Evolutionary conservation across 345 rosid genomes (phyloP).

Genomic region (Angophora floribunda): DNA sequence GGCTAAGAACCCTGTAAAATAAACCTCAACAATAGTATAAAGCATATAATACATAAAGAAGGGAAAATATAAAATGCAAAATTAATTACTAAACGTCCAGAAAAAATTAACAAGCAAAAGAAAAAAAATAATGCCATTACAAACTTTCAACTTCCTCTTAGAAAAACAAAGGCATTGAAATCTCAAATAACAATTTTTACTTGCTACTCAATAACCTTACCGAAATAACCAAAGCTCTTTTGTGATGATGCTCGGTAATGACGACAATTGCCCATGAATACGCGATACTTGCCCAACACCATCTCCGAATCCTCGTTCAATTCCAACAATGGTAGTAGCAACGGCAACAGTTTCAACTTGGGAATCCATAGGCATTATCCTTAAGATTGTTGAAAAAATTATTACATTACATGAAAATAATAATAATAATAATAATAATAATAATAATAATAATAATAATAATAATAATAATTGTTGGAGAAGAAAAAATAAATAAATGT

Average conservation of each 20-base stretch:
- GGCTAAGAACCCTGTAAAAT: background rate
- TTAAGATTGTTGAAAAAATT: background rate
- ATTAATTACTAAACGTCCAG: too few species aligned
- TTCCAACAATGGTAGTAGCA: background rate
- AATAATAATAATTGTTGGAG: too few species aligned
- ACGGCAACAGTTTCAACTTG: background rate
- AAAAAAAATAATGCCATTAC: background rate
- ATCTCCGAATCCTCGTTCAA: too few species aligned
- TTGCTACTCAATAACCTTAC: background rate
- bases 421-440: too few species aligned
- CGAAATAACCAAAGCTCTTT: background rate
- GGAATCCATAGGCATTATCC: background rate
- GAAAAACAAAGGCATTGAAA: too few species aligned
- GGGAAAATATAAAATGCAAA: too few species aligned
- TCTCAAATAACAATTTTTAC: background rate
- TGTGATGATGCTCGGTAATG: fast-evolving
- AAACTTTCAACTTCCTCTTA: too few species aligned
- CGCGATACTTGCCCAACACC: background rate
- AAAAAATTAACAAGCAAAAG: too few species aligned
- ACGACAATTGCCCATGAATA: background rate
- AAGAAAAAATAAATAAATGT: too few species aligned
- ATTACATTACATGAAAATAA: background rate
- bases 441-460: too few species aligned
- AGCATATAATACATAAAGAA: background rate
- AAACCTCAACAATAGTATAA: background rate